phyloP scores from a whole-genome alignment of 345 rosid species.

The Physaria fendleri region DNA sequence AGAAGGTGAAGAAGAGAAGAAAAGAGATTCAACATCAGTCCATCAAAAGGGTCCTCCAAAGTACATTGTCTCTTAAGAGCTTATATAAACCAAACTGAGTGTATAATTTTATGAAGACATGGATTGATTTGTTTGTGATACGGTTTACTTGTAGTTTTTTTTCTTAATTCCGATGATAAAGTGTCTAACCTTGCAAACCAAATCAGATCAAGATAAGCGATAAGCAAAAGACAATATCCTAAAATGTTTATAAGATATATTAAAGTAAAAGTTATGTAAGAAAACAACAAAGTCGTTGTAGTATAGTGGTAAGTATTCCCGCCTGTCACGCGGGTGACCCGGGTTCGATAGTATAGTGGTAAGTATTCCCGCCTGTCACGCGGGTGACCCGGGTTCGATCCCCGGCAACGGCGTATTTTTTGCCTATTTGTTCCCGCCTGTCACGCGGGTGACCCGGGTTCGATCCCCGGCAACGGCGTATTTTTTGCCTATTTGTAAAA shows the following conservation, averaged over 20 bases:
- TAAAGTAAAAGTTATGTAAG: too few relatives aligned
- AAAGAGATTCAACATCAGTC: constrained; percentile 22
- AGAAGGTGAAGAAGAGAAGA: constrained; percentile 19
- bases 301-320: background rate
- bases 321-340: constrained; percentile 91
- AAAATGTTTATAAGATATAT: too few relatives aligned
- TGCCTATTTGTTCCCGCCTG: constrained; percentile 74
- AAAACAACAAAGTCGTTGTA: background rate
- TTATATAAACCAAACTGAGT: background rate
- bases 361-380: constrained; percentile 97
- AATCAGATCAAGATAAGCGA: background rate
- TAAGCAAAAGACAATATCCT: too few relatives aligned
- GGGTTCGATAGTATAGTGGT: constrained; percentile 99
- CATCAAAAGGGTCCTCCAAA: constrained; percentile 38
- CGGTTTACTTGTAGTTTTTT: constrained; percentile 11
- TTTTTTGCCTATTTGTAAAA: background rate
- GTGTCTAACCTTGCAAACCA: background rate
- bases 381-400: constrained; percentile 98
- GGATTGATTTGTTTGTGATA: constrained; percentile 15
- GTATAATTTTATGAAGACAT: constrained; percentile 5
- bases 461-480: constrained; percentile 93
- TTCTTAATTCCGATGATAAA: background rate
- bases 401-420: constrained; percentile 39
- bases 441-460: constrained; percentile 99
- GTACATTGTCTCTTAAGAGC: constrained; percentile 37